Evolutionary conservation across 805 yeast genomes (phyloP).

Genomic region (Saccharomycopsis vini): DNA sequence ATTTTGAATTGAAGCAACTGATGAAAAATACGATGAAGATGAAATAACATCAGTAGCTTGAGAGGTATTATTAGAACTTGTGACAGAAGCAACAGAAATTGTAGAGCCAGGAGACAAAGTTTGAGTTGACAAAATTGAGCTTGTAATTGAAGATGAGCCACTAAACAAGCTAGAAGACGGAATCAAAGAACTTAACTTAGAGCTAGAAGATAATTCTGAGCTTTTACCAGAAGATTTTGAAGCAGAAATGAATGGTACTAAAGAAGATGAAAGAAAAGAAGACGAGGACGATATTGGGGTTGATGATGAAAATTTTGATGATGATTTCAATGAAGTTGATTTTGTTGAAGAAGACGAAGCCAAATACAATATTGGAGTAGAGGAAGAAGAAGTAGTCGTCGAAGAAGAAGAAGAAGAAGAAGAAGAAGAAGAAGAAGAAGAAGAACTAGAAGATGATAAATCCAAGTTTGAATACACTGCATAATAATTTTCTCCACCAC

Average conservation of each 20-base stretch:
- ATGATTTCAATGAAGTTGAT: not conserved
- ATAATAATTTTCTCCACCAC: conserved; percentile 33
- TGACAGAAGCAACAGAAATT: not conserved
- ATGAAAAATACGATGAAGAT: conserved; percentile 22
- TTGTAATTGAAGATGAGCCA: not conserved
- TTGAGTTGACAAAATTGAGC: not conserved
- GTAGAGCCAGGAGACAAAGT: conserved; percentile 13
- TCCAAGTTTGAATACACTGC: conserved; percentile 17
- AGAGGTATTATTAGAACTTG: conserved; percentile 13
- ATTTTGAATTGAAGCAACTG: conserved; percentile 9
- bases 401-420: conserved; percentile 3
- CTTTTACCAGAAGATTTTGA: no score
- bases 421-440: conserved; percentile 4
- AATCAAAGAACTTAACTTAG: not conserved
- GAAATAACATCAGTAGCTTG: conserved; percentile 21
- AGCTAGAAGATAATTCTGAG: no score
- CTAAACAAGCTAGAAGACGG: not conserved
- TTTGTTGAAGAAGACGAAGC: not conserved
- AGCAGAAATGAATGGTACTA: conserved; percentile 1
- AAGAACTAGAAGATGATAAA: conserved; percentile 2
- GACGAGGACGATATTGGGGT: no score
- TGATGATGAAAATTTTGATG: not conserved
- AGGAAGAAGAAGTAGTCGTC: not conserved
- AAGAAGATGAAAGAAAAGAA: conserved; percentile 8
- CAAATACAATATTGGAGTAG: not conserved